These are phyloP conservation scores for Musa balbisiana DNA, from an alignment of 202 grass and related monocot genomes.

Conservation along the genomic window DNA sequence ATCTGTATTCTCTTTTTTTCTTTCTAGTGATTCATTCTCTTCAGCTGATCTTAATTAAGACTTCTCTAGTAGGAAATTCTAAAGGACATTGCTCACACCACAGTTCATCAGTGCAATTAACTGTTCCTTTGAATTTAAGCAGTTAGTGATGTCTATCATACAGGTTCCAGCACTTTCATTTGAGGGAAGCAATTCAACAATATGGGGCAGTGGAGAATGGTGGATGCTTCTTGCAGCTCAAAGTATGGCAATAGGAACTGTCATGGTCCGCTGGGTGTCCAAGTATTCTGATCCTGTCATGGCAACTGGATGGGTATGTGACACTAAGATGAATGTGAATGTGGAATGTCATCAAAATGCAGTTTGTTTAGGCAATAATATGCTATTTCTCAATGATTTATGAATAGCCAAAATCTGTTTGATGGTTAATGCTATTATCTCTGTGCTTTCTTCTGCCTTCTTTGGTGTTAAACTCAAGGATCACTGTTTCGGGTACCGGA, in stretches of 20 bases:
- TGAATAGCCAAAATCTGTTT: neutral
- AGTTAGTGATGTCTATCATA: conserved; percentile 7
- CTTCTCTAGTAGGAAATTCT: too few species aligned
- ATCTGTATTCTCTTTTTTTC: neutral
- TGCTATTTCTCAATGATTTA: neutral
- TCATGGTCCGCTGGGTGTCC: conserved; percentile 93
- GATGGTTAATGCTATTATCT: neutral
- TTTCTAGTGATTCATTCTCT: neutral
- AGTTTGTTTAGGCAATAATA: neutral
- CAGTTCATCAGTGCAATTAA: too few species aligned
- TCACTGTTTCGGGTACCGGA: too few species aligned
- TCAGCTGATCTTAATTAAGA: too few species aligned
- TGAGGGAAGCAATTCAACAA: conserved; percentile 42
- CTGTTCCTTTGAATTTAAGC: neutral
- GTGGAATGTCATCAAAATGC: neutral
- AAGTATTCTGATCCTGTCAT: conserved; percentile 97
- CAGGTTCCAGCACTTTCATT: conserved; percentile 71
- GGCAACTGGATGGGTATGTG: conserved; percentile 96
- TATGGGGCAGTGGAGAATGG: conserved; percentile 94
- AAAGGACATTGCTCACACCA: too few species aligned
- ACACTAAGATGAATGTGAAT: neutral
- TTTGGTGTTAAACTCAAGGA: neutral
- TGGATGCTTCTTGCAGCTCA: conserved; percentile 97
- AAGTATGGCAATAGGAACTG: conserved; percentile 89
- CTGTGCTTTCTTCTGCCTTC: neutral